Percentiles rank a stretch among this genome's conserved stretches.
phyloP scores from a whole-genome alignment of 164 flowering plant genomes.

The Buxus sempervirens region DNA sequence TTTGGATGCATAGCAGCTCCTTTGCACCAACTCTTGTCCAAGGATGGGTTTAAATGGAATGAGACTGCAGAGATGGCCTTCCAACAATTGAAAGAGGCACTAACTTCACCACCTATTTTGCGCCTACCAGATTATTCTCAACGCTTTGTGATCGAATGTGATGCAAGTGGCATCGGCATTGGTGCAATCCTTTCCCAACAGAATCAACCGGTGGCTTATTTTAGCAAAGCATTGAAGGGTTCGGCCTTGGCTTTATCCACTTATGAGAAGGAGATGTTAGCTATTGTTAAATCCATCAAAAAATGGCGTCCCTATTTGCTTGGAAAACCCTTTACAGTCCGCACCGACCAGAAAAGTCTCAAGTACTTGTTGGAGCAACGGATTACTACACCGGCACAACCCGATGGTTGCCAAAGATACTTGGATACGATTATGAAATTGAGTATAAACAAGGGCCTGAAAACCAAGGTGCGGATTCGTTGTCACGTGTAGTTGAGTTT shows the following conservation, averaged over 20 bases:
- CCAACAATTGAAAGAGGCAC: not conserved
- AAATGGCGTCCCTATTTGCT: not conserved
- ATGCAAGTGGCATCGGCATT: slow-evolving; percentile 7
- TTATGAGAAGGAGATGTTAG: not conserved
- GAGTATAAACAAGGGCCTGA: slow-evolving; percentile 2
- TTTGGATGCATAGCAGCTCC: slow-evolving; percentile 9
- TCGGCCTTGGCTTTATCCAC: not conserved
- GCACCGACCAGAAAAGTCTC: slow-evolving; percentile 5
- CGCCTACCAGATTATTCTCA: slow-evolving; percentile 9
- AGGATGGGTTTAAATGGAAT: slow-evolving; percentile 13
- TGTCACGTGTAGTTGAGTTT: slow-evolving; percentile 7
- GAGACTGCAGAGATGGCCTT: slow-evolving; percentile 9
- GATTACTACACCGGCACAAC: not conserved
- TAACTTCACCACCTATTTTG: too few relatives aligned
- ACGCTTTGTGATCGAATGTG: slow-evolving; percentile 3
- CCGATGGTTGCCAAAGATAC: too few relatives aligned
- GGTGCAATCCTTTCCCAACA: slow-evolving; percentile 6
- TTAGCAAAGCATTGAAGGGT: slow-evolving; percentile 1
- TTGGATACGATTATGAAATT: not conserved
- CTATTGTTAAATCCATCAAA: too few relatives aligned
- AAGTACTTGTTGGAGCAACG: slow-evolving; percentile 1
- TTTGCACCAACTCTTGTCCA: slow-evolving; percentile 1
- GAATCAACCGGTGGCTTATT: slow-evolving; percentile 12
- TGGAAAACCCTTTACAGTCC: slow-evolving; percentile 6
- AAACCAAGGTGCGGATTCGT: slow-evolving; percentile 6